Evolutionary conservation across 495 filamentous ascomycete species (phyloP).

Genomic region (Trichoderma erinaceum): DNA sequence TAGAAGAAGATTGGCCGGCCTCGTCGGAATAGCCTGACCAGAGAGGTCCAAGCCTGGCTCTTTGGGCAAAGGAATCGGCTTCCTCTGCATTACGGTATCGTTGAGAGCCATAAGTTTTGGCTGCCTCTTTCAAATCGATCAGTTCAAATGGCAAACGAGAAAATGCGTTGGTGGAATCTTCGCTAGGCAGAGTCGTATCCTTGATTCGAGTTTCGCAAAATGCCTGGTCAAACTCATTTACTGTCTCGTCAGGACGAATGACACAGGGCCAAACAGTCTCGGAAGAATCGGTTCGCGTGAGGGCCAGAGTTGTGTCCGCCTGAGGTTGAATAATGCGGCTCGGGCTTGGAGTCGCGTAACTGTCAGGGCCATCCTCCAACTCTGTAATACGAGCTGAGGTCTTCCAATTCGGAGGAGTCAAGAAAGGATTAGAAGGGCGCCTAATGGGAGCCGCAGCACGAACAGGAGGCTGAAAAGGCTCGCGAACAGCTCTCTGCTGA

Average conservation of each 20-base stretch:
- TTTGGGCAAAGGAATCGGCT: background rate
- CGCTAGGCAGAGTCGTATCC: background rate
- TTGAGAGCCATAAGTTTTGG: background rate
- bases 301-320: background rate
- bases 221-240: background rate
- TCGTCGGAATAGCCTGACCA: background rate
- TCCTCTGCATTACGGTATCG: background rate
- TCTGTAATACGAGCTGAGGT: background rate
- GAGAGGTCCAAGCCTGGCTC: constrained; percentile 1
- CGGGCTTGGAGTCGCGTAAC: background rate
- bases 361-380: background rate
- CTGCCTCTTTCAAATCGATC: constrained; percentile 11
- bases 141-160: constrained; percentile 14
- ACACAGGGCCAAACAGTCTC: background rate
- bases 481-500: background rate
- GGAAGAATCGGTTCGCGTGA: constrained; percentile 1
- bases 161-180: background rate
- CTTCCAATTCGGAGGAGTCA: background rate
- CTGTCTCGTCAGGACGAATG: background rate
- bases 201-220: background rate
- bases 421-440: background rate
- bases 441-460: background rate
- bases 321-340: background rate
- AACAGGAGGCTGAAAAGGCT: background rate
- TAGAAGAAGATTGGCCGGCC: background rate